Conservation (phyloP, 2,329 filamentous ascomycete species). For the Ceratocystis papillata region DNA sequence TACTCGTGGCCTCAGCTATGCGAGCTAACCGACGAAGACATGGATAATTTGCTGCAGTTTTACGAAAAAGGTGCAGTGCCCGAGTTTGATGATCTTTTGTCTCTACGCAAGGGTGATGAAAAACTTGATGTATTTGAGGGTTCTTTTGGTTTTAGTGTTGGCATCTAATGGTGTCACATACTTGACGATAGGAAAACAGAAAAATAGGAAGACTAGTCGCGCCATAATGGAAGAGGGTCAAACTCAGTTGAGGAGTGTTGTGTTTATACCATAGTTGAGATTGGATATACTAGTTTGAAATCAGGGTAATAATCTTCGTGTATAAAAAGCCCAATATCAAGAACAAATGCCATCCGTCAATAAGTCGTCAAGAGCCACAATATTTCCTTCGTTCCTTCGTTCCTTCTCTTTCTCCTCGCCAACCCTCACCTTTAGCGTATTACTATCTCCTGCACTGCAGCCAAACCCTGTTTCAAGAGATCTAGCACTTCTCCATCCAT, state of each 20-base stretch:
- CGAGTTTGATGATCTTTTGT: constrained; percentile 43
- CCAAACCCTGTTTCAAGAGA: constrained; percentile 24
- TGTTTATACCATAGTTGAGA: no score
- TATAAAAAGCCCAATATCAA: background rate
- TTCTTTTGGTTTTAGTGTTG: constrained; percentile 49
- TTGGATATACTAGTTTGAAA: background rate
- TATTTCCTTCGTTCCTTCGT: background rate
- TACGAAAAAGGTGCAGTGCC: constrained; percentile 52
- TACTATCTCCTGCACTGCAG: constrained; percentile 22
- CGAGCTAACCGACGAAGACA: constrained; percentile 68
- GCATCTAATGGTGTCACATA: constrained; percentile 27
- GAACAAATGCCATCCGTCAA: constrained; percentile 8
- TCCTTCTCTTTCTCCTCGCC: background rate
- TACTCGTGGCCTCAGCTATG: constrained; percentile 81
- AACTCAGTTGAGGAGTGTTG: no score
- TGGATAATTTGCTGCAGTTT: constrained; percentile 69
- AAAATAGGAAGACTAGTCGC: background rate
- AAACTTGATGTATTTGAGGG: constrained; percentile 48
- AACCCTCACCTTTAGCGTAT: constrained; percentile 17
- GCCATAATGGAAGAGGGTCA: no score
- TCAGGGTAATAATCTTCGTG: background rate
- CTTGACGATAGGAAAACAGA: background rate
- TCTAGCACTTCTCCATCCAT: constrained; percentile 28
- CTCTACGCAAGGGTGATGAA: constrained; percentile 39
- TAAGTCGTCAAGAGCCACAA: background rate